phyloP scores from a whole-genome alignment of 371 early-diverging fungal species.

The Mortierella sp. region DNA sequence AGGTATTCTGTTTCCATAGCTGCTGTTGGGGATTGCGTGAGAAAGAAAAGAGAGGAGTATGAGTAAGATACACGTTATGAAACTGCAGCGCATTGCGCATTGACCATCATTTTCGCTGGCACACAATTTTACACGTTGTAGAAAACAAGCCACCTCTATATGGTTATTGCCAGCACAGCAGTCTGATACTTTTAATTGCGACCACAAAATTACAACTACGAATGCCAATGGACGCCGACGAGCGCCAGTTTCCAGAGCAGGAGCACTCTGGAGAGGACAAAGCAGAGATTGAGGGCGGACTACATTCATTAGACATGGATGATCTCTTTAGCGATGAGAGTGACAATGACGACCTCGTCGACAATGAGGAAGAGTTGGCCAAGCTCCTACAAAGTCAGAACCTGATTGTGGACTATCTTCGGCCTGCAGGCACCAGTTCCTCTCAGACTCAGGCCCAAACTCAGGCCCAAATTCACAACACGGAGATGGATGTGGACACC shows the following conservation, averaged over 20 bases:
- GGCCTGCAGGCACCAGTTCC: not conserved
- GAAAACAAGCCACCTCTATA: not conserved
- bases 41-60: not conserved
- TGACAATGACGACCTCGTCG: constrained; percentile 38
- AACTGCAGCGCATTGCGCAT: no score
- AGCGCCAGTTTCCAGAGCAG: constrained; percentile 1
- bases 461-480: not conserved
- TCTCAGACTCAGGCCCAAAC: not conserved
- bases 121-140: not conserved
- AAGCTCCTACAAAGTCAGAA: constrained; percentile 18
- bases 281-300: not conserved
- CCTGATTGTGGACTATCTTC: constrained; percentile 5
- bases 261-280: not conserved
- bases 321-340: constrained; percentile 39
- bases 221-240: not conserved
- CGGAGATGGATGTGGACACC: no score
- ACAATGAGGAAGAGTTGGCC: constrained; percentile 25
- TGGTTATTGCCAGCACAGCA: no score
- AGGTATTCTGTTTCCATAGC: constrained; percentile 37
- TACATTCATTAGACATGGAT: constrained; percentile 16
- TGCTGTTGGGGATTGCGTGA: not conserved
- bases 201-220: not conserved
- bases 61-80: no score
- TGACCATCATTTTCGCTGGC: no score
- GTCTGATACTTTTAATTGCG: no score